Conservation (phyloP, 108 stramenopile species). For the Phaeodactylum tricornutum region DNA sequence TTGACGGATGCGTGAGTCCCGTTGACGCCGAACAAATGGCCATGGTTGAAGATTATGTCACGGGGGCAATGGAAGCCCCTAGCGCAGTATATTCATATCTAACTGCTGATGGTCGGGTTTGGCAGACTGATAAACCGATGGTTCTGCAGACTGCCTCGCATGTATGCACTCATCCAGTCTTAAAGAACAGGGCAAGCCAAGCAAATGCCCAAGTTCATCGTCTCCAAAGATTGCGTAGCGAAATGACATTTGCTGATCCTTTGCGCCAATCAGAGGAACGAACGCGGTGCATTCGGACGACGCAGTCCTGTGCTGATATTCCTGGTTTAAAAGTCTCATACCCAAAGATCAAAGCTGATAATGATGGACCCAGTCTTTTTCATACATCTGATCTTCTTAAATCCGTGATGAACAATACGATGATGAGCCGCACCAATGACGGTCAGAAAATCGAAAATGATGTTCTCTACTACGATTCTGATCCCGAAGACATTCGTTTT, state of each 20-base stretch:
- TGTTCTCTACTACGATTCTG: slow-evolving; percentile 42
- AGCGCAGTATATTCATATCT: slow-evolving; percentile 7
- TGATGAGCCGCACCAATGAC: slow-evolving; percentile 1
- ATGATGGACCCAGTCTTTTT: background rate
- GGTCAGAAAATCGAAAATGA: slow-evolving; percentile 10
- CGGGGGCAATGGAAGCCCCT: slow-evolving; percentile 15
- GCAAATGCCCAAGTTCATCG: slow-evolving; percentile 17
- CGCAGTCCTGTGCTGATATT: slow-evolving; percentile 27
- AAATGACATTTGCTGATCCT: slow-evolving; percentile 35
- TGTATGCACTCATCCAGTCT: background rate
- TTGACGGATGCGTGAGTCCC: background rate
- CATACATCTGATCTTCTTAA: slow-evolving; percentile 11
- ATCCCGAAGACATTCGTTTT: slow-evolving; percentile 34
- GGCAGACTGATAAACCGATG: slow-evolving; percentile 1
- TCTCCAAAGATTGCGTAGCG: slow-evolving; percentile 13
- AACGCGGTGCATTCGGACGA: slow-evolving; percentile 14
- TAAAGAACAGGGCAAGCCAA: slow-evolving; percentile 23
- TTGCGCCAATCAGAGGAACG: slow-evolving; percentile 6
- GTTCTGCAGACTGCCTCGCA: background rate
- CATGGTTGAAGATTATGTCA: slow-evolving; percentile 16
- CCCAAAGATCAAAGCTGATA: background rate
- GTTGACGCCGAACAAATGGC: slow-evolving; percentile 7
- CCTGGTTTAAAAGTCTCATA: slow-evolving; percentile 7
- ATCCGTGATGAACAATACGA: slow-evolving; percentile 3
- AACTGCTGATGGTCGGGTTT: slow-evolving; percentile 10